Base-by-base conservation (phyloP, 768 basidiomycete species). In the Mrakia frigida region DNA sequence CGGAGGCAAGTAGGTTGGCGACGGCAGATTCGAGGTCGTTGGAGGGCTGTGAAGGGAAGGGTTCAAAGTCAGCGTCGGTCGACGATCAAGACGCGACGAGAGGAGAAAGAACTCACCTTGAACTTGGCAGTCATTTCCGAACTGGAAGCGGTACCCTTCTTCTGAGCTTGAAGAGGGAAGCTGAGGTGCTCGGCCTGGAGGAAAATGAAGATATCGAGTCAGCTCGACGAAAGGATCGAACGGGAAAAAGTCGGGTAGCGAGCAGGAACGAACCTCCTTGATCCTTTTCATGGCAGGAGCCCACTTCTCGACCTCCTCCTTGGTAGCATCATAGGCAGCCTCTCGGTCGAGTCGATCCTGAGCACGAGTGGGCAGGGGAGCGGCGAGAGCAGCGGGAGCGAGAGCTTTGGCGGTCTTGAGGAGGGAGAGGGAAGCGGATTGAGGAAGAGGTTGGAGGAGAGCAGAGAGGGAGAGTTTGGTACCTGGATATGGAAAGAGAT, bases 271-370 rank as follows among this genome's bases (percentile, higher is more conserved):
- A 21, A 91, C 92, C 85, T 98, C 93, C 79, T 90, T 90, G 79
- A 99, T 94, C 31, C 88, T 88, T 83, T 91, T 92, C 91, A 98
- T 96, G 4, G 93, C 92, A 7, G 88, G 89, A 37, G 88, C 88
- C 97, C 96, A 98, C 85, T 96, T 97, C 79, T 92, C 89, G 2
- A 96, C 91, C 82, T 98, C 95, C 78, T 88, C 87, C 82, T 92
- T 93, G 6, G 95, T 98, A 83, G 92, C 88, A 80, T 94, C 94
- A 82, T 96, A 97, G 0, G 96, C 96, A 11, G 94, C 96, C 81
- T 94, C 90, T 69, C 96, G 90, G 79, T 97, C 93, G 0, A 98
- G 85, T 61, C 92, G 90, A 78, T 97, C 94, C 82, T 97, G 92
- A 0, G 90, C 88, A 43, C 94, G 88, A 31, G 90, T 89, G 13